Evolutionary conservation across 805 yeast genomes (phyloP).

Genomic region (Candida tibetensis): DNA sequence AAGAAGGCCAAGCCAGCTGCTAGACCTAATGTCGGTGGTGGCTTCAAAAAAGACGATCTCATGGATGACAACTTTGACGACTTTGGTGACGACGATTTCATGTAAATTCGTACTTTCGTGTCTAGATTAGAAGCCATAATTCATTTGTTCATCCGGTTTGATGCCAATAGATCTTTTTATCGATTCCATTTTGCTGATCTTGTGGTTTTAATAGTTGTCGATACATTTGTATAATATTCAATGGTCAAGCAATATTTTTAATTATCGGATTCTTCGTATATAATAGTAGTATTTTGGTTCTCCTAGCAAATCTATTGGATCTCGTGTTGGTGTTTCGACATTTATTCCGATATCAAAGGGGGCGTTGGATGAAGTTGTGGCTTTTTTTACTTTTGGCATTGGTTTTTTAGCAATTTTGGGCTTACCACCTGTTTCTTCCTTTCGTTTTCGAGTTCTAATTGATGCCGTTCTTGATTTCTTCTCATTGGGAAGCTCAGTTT

Average conservation of each 20-base stretch:
- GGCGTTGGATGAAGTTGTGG: no score
- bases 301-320: constrained; percentile 14
- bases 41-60: constrained; percentile 67
- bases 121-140: background rate
- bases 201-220: constrained; percentile 1
- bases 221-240: constrained; percentile 4
- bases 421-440: no score
- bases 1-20: constrained; percentile 85
- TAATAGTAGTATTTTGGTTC: constrained; percentile 1
- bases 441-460: constrained; percentile 5
- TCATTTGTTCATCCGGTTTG: background rate
- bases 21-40: constrained; percentile 50
- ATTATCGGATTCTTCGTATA: background rate
- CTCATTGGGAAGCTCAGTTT: background rate
- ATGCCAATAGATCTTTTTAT: background rate
- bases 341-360: no score
- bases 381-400: no score
- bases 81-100: constrained; percentile 78
- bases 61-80: constrained; percentile 52
- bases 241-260: background rate
- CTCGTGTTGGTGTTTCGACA: no score
- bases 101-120: constrained; percentile 47
- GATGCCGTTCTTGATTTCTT: constrained; percentile 6
- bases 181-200: background rate
- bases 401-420: no score